A percentile compares a stretch with the other conserved stretches of the same genome.
phyloP scores from a whole-genome alignment of 208 protist genomes.

The Leishmania major region DNA sequence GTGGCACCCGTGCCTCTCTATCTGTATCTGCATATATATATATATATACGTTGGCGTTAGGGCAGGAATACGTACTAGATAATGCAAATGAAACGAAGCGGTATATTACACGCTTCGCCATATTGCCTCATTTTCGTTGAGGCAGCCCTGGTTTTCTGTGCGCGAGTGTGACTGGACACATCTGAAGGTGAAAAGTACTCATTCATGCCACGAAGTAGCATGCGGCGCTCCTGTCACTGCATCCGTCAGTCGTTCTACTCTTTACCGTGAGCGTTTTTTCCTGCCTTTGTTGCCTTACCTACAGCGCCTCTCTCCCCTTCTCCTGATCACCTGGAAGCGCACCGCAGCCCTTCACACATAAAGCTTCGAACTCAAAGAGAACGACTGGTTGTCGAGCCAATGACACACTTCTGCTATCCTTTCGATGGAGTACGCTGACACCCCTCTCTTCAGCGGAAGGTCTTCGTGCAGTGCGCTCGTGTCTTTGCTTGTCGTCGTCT shows the following conservation, averaged over 20 bases:
- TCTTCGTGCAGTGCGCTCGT: neutral
- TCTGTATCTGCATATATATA: neutral
- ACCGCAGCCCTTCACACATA: neutral
- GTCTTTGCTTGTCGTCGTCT: neutral
- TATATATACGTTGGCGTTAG: neutral
- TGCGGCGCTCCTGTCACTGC: neutral
- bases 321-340: neutral
- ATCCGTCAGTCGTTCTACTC: neutral
- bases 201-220: neutral
- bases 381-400: neutral
- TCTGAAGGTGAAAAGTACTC: neutral
- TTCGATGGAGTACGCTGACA: neutral
- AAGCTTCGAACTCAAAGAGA: too few relatives aligned
- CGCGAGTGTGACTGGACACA: neutral
- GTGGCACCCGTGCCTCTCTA: neutral
- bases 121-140: neutral
- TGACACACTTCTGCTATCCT: neutral
- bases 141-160: neutral
- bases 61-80: neutral
- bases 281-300: too few relatives aligned
- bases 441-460: neutral
- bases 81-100: neutral
- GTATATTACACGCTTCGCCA: neutral
- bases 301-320: neutral
- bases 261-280: neutral